Percentiles rank a stretch among this genome's conserved stretches.
Evolutionary conservation across 179 eudicot species (phyloP).

Genomic region (Spergularia azorica): DNA sequence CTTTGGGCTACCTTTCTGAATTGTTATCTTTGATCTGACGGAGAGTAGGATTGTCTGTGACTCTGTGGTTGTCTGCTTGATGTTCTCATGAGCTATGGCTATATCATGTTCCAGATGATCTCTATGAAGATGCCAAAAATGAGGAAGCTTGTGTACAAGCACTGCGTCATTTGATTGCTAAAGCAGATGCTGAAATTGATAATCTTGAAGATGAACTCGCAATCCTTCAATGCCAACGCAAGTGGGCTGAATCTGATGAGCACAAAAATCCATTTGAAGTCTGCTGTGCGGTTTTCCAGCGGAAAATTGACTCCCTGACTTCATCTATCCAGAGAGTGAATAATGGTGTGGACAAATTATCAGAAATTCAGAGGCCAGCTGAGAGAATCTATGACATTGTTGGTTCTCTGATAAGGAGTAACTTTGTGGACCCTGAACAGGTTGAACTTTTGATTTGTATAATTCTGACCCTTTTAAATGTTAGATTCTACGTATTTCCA

Average conservation of each 20-base stretch:
- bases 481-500: background rate
- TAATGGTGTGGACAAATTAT: conserved; percentile 26
- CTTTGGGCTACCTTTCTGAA: background rate
- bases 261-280: conserved; percentile 46
- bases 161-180: conserved; percentile 43
- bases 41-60: conserved; percentile 2
- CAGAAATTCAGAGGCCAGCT: conserved; percentile 34
- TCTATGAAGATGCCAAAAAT: conserved; percentile 54
- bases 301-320: conserved; percentile 44
- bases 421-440: conserved; percentile 36
- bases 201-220: conserved; percentile 69
- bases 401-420: conserved; percentile 33
- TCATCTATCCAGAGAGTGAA: conserved; percentile 35
- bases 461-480: conserved; percentile 4
- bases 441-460: conserved; percentile 30
- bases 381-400: conserved; percentile 52
- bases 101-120: conserved; percentile 41
- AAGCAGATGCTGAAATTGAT: conserved; percentile 64
- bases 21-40: background rate
- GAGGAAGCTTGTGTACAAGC: conserved; percentile 60
- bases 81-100: conserved; percentile 11
- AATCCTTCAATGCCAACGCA: conserved; percentile 56
- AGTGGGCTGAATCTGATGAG: conserved; percentile 42
- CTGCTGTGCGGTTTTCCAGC: conserved; percentile 43
- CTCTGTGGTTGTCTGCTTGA: conserved; percentile 7